These are phyloP conservation scores for Hippophae tibetana DNA, from an alignment of 306 rosid genomes.

Conservation along the genomic window DNA sequence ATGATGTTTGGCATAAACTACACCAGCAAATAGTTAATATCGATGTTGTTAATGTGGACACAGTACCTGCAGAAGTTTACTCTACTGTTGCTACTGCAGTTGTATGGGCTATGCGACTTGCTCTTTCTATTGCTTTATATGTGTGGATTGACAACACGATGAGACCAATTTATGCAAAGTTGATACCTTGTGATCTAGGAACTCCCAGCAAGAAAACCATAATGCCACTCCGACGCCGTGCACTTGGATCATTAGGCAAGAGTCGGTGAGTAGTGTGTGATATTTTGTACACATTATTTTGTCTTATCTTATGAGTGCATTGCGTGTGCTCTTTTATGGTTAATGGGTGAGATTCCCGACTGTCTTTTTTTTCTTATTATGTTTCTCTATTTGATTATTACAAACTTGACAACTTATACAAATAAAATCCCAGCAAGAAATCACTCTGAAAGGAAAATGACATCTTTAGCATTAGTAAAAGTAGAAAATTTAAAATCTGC, in stretches of 20 bases:
- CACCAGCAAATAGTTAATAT: constrained; percentile 90
- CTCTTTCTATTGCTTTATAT: constrained; percentile 60
- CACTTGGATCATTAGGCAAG: constrained; percentile 92
- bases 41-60: constrained; percentile 68
- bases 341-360: not conserved
- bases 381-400: no score
- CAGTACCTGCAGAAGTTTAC: constrained; percentile 78
- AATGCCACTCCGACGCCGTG: constrained; percentile 39
- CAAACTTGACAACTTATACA: no score
- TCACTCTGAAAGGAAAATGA: not conserved
- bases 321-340: not conserved
- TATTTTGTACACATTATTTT: constrained; percentile 14
- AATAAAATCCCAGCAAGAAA: no score
- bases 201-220: constrained; percentile 42
- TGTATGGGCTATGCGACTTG: constrained; percentile 91
- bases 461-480: not conserved
- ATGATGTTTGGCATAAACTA: constrained; percentile 88
- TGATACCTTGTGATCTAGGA: constrained; percentile 91
- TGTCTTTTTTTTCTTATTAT: not conserved
- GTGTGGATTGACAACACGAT: constrained; percentile 76
- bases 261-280: constrained; percentile 54
- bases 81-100: constrained; percentile 83
- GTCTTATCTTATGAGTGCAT: constrained; percentile 3
- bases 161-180: constrained; percentile 87
- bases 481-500: no score